Evolutionary conservation across 2,329 filamentous ascomycete genomes (phyloP).

Genomic region (Colletotrichum zoysiae): DNA sequence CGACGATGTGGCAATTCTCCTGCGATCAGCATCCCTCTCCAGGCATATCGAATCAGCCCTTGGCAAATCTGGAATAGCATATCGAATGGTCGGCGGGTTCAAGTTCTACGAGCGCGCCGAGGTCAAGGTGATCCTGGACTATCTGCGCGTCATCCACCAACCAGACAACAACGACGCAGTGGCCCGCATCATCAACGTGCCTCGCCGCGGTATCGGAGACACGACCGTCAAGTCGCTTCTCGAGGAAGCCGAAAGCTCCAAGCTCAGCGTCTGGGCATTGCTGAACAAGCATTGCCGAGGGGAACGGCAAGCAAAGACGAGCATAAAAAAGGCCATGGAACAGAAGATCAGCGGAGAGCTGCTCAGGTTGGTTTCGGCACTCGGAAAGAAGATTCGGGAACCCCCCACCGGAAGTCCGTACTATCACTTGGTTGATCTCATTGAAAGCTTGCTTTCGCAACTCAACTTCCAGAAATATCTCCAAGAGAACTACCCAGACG

Average conservation of each 20-base stretch:
- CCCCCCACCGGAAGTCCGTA: slow-evolving; percentile 48
- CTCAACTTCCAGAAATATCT: slow-evolving; percentile 82
- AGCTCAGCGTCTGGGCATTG: slow-evolving; percentile 81
- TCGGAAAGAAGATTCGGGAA: slow-evolving; percentile 51
- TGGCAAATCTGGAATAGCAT: slow-evolving; percentile 84
- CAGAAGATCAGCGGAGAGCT: slow-evolving; percentile 66
- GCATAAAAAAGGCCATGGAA: slow-evolving; percentile 63
- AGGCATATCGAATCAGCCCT: slow-evolving; percentile 87
- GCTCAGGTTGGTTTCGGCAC: slow-evolving; percentile 54
- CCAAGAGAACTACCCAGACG: slow-evolving; percentile 76
- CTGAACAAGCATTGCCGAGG: slow-evolving; percentile 69
- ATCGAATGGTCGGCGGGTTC: slow-evolving; percentile 90
- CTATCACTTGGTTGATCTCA: slow-evolving; percentile 60
- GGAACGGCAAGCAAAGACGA: slow-evolving; percentile 60
- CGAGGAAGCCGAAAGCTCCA: slow-evolving; percentile 79
- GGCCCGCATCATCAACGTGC: slow-evolving; percentile 85
- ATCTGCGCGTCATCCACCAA: slow-evolving; percentile 86
- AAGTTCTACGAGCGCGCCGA: slow-evolving; percentile 94
- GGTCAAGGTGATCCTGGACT: slow-evolving; percentile 88
- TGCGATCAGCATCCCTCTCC: slow-evolving; percentile 87
- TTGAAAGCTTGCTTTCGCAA: slow-evolving; percentile 70
- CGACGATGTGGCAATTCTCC: slow-evolving; percentile 85
- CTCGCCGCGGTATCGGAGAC: slow-evolving; percentile 84
- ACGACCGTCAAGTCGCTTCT: slow-evolving; percentile 79
- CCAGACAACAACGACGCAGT: slow-evolving; percentile 90